A percentile compares a stretch with the other conserved stretches of the same genome.
Evolutionary conservation across 805 yeast genomes (phyloP).

Genomic region (Schwanniomyces yamadae): DNA sequence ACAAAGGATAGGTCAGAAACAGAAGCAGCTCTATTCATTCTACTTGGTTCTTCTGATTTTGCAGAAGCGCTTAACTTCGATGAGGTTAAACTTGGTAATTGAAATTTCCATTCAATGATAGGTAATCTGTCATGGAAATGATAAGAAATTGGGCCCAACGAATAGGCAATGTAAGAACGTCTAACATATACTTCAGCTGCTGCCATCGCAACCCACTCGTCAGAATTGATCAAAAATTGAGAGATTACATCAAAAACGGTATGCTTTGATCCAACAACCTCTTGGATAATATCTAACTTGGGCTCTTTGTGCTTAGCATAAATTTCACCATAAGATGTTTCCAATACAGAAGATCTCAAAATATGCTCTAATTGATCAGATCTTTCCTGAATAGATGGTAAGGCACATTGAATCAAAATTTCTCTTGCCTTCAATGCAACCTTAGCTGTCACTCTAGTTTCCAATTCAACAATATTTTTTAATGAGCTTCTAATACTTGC

Average conservation of each 20-base stretch:
- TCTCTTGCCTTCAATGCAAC: constrained; percentile 95
- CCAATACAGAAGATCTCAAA: constrained; percentile 85
- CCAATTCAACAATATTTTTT: constrained; percentile 81
- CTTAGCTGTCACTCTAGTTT: constrained; percentile 86
- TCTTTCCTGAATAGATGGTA: constrained; percentile 95
- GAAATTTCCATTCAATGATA: constrained; percentile 83
- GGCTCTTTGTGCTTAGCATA: constrained; percentile 78
- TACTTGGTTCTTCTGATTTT: constrained; percentile 32
- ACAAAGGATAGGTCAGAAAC: constrained; percentile 89
- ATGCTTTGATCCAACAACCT: constrained; percentile 93
- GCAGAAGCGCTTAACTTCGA: constrained; percentile 72
- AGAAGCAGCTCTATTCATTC: constrained; percentile 82
- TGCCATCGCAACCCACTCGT: constrained; percentile 88
- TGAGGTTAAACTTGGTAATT: constrained; percentile 67
- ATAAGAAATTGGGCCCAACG: constrained; percentile 73
- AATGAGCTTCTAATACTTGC: constrained; percentile 67
- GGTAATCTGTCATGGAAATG: constrained; percentile 58
- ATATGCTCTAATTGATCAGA: constrained; percentile 97
- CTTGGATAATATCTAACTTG: constrained; percentile 73
- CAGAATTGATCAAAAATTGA: constrained; percentile 81
- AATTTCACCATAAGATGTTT: constrained; percentile 83
- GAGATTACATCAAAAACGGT: constrained; percentile 94
- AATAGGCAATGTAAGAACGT: constrained; percentile 95
- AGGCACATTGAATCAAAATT: constrained; percentile 91
- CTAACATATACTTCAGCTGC: constrained; percentile 96